A percentile compares a stretch with the other conserved stretches of the same genome.
Evolutionary conservation across 2,329 filamentous ascomycete species (phyloP).

Genomic region (Botrytis deweyae): DNA sequence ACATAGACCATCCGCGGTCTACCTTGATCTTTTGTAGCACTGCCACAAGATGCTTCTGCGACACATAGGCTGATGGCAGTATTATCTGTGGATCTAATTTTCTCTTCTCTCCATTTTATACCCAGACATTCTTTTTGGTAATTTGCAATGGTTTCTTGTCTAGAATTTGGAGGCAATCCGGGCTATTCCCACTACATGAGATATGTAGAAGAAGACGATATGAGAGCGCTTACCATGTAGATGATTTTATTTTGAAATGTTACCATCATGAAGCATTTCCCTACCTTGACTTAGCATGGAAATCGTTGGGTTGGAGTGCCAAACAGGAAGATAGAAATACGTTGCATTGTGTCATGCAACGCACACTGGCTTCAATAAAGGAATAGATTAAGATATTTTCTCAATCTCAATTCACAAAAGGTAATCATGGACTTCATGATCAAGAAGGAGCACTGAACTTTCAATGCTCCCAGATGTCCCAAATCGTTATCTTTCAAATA

Average conservation of each 20-base stretch:
- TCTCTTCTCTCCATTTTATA: constrained; percentile 66
- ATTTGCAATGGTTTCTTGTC: constrained; percentile 64
- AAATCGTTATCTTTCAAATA: not conserved
- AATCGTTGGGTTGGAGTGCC: not conserved
- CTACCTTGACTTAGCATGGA: constrained; percentile 18
- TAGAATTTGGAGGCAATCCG: constrained; percentile 68
- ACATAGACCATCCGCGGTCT: constrained; percentile 47
- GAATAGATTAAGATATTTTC: not conserved
- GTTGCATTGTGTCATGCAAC: not conserved
- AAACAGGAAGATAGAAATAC: not conserved
- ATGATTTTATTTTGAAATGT: constrained; percentile 24
- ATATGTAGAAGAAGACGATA: not conserved
- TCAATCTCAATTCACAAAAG: not conserved
- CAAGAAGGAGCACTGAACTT: not conserved
- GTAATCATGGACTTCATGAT: not conserved
- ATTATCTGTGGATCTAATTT: constrained; percentile 60
- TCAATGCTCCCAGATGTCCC: not conserved
- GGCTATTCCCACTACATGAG: constrained; percentile 63
- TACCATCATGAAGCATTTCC: constrained; percentile 54
- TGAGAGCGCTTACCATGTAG: constrained; percentile 11
- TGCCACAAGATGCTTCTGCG: constrained; percentile 30
- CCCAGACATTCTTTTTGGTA: constrained; percentile 60
- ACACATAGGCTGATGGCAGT: constrained; percentile 63
- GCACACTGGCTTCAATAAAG: not conserved
- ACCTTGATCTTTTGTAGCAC: not conserved